Conservation (phyloP, 2,329 filamentous ascomycete genomes). For the Domatiomyces globalis region DNA sequence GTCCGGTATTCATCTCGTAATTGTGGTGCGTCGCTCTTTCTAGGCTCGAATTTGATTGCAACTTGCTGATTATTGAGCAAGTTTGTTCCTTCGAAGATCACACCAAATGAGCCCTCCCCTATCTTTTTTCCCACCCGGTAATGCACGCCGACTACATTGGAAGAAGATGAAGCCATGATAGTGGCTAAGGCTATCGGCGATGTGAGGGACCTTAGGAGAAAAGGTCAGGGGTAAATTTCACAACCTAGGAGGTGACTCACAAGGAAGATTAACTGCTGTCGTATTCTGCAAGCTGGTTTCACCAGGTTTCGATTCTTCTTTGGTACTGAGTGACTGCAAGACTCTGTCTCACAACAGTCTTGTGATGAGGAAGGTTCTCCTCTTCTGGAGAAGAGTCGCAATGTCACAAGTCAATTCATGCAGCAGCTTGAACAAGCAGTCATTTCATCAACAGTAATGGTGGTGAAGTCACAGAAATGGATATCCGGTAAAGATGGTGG, state of each 20-base stretch:
- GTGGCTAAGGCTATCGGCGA: background rate
- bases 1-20: conserved; percentile 96
- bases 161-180: conserved; percentile 70
- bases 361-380: background rate
- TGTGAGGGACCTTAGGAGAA: background rate
- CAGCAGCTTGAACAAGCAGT: background rate
- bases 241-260: background rate
- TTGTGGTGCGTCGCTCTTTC: conserved; percentile 97
- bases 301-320: background rate
- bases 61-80: conserved; percentile 98
- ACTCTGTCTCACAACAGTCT: background rate
- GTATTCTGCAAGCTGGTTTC: background rate
- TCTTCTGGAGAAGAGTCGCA: background rate
- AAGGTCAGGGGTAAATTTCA: background rate
- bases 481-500: background rate
- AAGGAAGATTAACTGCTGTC: background rate
- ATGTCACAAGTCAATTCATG: background rate
- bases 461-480: background rate
- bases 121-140: conserved; percentile 99
- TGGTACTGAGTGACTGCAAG: background rate
- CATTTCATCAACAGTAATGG: background rate
- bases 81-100: conserved; percentile 98
- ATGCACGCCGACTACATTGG: conserved; percentile 96
- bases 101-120: conserved; percentile 94
- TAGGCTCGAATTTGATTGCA: conserved; percentile 98